Base-by-base conservation (phyloP, 2,329 filamentous ascomycete genomes). In the Botrytis paeoniae region DNA sequence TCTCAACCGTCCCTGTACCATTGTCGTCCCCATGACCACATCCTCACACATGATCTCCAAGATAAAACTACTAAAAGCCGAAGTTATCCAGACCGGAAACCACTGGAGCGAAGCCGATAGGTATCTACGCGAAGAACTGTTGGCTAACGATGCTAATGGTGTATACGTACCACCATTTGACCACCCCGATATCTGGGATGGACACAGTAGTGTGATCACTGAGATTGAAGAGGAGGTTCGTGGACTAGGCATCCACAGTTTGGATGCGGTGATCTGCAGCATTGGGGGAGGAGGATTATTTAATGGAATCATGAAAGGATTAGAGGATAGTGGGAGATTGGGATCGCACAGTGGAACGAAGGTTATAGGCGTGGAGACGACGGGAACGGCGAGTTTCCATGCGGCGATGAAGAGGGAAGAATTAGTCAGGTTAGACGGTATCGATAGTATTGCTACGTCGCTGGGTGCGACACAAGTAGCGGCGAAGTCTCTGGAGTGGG, bases 231-330 rank as follows among this genome's bases (percentile, higher is more conserved):
- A 77, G 32, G 74, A 79, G 39, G 77, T 80, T 73, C 72, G 73
- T 3, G 75, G 74, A 39, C 62, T 73, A 64, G 75, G 74, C 1
- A 83, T 84, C 16, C 86, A 92, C 0, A 57, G 35, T 22, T 3
- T 70, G 5, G 90, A 94, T 78, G 92, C 86, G 4, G 85, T 97
- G 20, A 87, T 96, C 62, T 95, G 92, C 82, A 91, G 87, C 73
- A 92, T 95, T 54, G 94, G 94, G 10, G 94, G 94, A 16, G 94
- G 94, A 25, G 93, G 94, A 0, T 83, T 97, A 35, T 86, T 97
- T 70, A 92, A 91, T 78, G 94, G 94, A 7, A 83, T 97, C 72
- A 88, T 93, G 82, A 85, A 90, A 79, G 93, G 92, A 16, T 81
- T 75, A 75, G 81, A 77, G 71, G 83, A 76, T 65, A 57, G 76